A percentile compares a stretch with the other conserved stretches of the same genome.
Evolutionary conservation across 352 stramenopile species (phyloP).

Genomic region (Phytophthora hybrid): DNA sequence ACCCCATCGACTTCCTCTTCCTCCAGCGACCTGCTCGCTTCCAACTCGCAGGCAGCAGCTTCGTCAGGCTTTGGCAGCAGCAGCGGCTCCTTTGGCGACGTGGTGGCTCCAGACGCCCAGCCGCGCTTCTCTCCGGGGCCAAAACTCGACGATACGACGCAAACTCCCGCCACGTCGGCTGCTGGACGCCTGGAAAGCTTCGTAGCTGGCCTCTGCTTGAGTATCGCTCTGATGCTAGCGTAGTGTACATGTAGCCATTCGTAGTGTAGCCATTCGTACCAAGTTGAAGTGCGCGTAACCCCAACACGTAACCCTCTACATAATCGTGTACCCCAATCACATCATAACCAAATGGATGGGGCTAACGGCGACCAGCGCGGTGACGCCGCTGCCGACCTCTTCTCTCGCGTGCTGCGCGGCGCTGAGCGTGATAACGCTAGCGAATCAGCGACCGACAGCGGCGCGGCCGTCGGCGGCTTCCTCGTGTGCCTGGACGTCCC

Average conservation of each 20-base stretch:
- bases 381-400: conserved; percentile 43
- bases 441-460: neutral
- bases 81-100: conserved; percentile 23
- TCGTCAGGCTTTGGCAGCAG: conserved; percentile 5
- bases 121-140: conserved; percentile 27
- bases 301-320: conserved; percentile 7
- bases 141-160: conserved; percentile 22
- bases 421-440: conserved; percentile 9
- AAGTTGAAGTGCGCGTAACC: conserved; percentile 24
- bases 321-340: conserved; percentile 13
- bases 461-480: conserved; percentile 59
- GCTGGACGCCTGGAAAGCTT: conserved; percentile 7
- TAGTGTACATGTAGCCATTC: neutral
- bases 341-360: conserved; percentile 33
- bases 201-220: conserved; percentile 16
- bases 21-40: neutral
- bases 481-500: conserved; percentile 89
- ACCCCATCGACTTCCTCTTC: conserved; percentile 17
- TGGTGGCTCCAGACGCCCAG: conserved; percentile 11
- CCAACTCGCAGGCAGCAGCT: conserved; percentile 15
- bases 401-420: conserved; percentile 46
- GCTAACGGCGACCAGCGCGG: conserved; percentile 13
- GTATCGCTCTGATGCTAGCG: conserved; percentile 1
- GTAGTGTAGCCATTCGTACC: conserved; percentile 1
- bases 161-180: conserved; percentile 16